Percentiles rank a stretch among this genome's conserved stretches.
Evolutionary conservation across 2,329 filamentous ascomycete species (phyloP).

Genomic region (Periconia digitata): DNA sequence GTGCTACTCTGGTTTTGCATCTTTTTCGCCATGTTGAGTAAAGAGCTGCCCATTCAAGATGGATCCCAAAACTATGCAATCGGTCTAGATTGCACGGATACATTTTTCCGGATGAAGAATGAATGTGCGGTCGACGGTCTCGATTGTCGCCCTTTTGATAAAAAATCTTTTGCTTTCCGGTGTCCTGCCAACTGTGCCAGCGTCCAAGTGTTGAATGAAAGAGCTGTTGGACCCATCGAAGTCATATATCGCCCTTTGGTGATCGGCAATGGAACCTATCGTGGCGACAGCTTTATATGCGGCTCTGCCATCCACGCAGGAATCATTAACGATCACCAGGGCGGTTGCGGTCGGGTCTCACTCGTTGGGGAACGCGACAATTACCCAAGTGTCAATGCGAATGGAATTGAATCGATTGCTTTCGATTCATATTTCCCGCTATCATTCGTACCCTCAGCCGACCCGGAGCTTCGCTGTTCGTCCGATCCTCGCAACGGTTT

Average conservation of each 20-base stretch:
- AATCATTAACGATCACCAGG: constrained; percentile 65
- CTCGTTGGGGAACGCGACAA: constrained; percentile 67
- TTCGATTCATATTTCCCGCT: constrained; percentile 90
- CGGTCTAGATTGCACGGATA: constrained; percentile 67
- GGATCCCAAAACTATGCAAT: constrained; percentile 67
- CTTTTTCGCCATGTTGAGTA: constrained; percentile 67
- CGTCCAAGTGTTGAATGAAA: constrained; percentile 67
- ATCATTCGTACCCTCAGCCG: constrained; percentile 73
- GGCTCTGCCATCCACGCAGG: constrained; percentile 83
- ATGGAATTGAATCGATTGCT: constrained; percentile 73
- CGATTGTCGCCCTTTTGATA: constrained; percentile 72
- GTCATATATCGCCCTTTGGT: constrained; percentile 58
- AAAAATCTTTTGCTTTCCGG: constrained; percentile 68
- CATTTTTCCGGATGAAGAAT: constrained; percentile 72
- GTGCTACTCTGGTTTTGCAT: constrained; percentile 66
- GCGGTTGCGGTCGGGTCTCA: constrained; percentile 79
- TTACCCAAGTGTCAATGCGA: constrained; percentile 62
- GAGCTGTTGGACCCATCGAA: constrained; percentile 70
- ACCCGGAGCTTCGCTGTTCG: constrained; percentile 64
- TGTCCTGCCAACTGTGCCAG: constrained; percentile 72
- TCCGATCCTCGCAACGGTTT: constrained; percentile 76
- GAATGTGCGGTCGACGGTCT: constrained; percentile 73
- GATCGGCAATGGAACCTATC: constrained; percentile 67
- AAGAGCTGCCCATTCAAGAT: constrained; percentile 58
- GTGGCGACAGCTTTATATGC: constrained; percentile 89